Evolutionary conservation across 2,329 filamentous ascomycete genomes (phyloP).

Genomic region (Aureobasidium musti): DNA sequence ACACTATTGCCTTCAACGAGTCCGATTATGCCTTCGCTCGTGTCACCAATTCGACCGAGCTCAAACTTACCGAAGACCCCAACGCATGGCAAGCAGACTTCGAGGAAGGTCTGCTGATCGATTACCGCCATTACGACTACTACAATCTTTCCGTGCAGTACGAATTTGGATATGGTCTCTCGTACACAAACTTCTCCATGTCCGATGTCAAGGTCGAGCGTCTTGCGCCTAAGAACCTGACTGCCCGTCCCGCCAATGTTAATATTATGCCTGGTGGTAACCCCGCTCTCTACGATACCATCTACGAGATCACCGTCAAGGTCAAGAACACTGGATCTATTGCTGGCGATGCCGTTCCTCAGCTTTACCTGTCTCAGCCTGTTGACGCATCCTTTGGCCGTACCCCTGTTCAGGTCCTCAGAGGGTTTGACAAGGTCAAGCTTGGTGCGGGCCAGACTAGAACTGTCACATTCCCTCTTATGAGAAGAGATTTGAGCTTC

Average conservation of each 20-base stretch:
- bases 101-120: slow-evolving; percentile 55
- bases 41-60: slow-evolving; percentile 41
- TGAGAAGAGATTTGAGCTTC: slow-evolving; percentile 63
- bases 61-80: slow-evolving; percentile 40
- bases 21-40: slow-evolving; percentile 61
- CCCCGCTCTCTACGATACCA: slow-evolving; percentile 63
- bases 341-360: slow-evolving; percentile 63
- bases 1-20: slow-evolving; percentile 75
- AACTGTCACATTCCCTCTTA: slow-evolving; percentile 56
- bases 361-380: slow-evolving; percentile 57
- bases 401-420: slow-evolving; percentile 51
- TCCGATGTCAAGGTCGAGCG: slow-evolving; percentile 51
- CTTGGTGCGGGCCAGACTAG: slow-evolving; percentile 53
- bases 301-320: slow-evolving; percentile 65
- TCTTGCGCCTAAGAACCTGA: slow-evolving; percentile 44
- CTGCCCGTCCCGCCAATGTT: slow-evolving; percentile 37
- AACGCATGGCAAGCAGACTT: slow-evolving; percentile 53
- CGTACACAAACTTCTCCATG: slow-evolving; percentile 50
- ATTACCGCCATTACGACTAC: slow-evolving; percentile 57
- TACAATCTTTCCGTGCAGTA: slow-evolving; percentile 43
- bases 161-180: slow-evolving; percentile 51
- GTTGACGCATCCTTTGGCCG: slow-evolving; percentile 40
- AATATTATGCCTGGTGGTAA: slow-evolving; percentile 54
- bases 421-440: slow-evolving; percentile 63
- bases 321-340: slow-evolving; percentile 68